phyloP scores from a whole-genome alignment of 1,284 basidiomycete genomes.

The Phellopilus nigrolimitatus region DNA sequence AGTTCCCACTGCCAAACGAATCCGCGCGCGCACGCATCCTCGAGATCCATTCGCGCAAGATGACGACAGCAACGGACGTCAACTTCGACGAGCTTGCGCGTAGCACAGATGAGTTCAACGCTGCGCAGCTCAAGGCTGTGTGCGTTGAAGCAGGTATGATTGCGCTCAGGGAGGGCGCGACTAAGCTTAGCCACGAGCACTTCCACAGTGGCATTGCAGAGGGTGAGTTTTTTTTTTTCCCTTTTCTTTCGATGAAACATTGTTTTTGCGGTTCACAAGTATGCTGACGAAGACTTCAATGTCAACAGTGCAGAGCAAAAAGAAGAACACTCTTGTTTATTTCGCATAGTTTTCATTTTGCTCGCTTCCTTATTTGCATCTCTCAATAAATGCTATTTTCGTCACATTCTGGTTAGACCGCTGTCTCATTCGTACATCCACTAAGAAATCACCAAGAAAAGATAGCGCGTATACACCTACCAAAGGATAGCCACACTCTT shows the following conservation, averaged over 20 bases:
- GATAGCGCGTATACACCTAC: too few relatives aligned
- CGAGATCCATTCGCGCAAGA: conserved; percentile 88
- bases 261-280: too few relatives aligned
- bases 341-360: conserved; percentile 55
- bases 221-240: conserved; percentile 61
- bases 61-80: conserved; percentile 74
- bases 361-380: background rate
- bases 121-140: conserved; percentile 80
- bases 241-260: too few relatives aligned
- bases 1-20: conserved; percentile 77
- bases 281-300: too few relatives aligned
- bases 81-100: conserved; percentile 76
- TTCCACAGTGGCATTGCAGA: conserved; percentile 92
- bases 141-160: conserved; percentile 99
- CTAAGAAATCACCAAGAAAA: too few relatives aligned
- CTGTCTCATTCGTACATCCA: background rate
- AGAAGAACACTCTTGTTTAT: conserved; percentile 93
- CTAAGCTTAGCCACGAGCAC: conserved; percentile 88
- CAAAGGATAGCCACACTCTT: background rate
- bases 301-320: conserved; percentile 87
- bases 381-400: too few relatives aligned
- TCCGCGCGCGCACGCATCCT: conserved; percentile 69
- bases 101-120: conserved; percentile 77
- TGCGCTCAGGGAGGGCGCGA: conserved; percentile 88
- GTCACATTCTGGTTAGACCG: too few relatives aligned